A percentile compares a stretch with the other conserved stretches of the same genome.
phyloP scores from a whole-genome alignment of 164 flowering plant species.

The Macadamia tetraphylla region DNA sequence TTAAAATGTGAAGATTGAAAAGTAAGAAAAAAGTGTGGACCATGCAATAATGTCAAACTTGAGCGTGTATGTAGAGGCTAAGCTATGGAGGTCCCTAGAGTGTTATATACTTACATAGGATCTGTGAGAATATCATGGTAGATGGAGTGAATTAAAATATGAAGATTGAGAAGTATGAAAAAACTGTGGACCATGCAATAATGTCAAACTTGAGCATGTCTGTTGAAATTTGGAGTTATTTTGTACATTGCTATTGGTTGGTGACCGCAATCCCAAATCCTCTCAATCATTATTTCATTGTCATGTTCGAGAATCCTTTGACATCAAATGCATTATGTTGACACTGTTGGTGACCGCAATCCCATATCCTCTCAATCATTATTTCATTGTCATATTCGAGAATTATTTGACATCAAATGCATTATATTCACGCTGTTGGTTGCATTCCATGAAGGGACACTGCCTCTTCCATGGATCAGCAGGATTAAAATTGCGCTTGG shows the following conservation, averaged over 20 bases:
- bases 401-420: background rate
- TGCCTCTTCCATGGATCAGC: slow-evolving; percentile 91
- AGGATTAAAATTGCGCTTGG: slow-evolving; percentile 92
- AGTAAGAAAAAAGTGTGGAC: no score
- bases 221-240: background rate
- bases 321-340: background rate
- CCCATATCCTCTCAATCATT: background rate
- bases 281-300: background rate
- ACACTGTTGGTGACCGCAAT: background rate
- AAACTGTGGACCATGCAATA: background rate
- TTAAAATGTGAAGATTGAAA: no score
- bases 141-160: no score
- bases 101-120: no score
- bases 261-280: background rate
- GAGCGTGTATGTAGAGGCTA: no score
- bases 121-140: no score
- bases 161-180: no score
- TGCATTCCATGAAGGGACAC: slow-evolving; percentile 45
- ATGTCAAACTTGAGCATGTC: background rate
- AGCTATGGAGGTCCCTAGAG: no score
- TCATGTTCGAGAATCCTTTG: background rate
- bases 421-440: slow-evolving; percentile 5
- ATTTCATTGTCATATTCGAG: background rate
- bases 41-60: background rate
- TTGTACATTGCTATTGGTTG: background rate